Base-by-base conservation (phyloP, 2,329 filamentous ascomycete species). In the Trichoderma sp. region DNA sequence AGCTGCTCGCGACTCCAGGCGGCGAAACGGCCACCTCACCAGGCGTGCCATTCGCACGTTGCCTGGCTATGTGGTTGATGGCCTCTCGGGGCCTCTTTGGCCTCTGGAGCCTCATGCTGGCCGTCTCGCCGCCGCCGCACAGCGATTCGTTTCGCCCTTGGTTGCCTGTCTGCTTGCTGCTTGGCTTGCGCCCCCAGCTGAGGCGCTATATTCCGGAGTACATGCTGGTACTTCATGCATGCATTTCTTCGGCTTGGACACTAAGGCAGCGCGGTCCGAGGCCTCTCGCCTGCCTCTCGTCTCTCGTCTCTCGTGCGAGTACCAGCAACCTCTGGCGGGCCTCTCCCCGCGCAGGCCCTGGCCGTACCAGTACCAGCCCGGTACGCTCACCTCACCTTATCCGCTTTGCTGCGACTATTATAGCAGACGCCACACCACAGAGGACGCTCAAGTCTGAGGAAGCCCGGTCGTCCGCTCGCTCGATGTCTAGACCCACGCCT, bases 261-360 rank as follows among this genome's bases (percentile, higher is more conserved):
- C 63, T 66, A 66, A 66, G 63, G 63, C 63, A 66, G 13, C 52
- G 52, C 63, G 63, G 63, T 66, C 63, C 63, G 63, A 66, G 30
- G 52, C 39, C 39, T 43, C 39, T 43, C 39, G 39, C 7, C 39
- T 10, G 37, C 18, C 37, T 3, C 16, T 18, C 16, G 37, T 43
- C 51, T 26, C 26, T 65, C 32, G 26, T 34, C 21, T 18, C 51
- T 52, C 24, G 52, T 55, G 6, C 37, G 24, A 37, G 52, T 28
- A 18, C 51, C 49, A 26, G 52, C 52, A 30, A 64, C n/a, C 49
- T 52, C 46, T 13, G 8, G 21, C 54, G 16, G 2, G 32, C 60
- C 51, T 64, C 60, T 43, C 60, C 60, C 60, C 60, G 60, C 52
- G 52, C 18, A 55, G 60, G 51, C 49, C 21, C 49, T 18, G 49